Evolutionary conservation across 2,329 filamentous ascomycete species (phyloP).

Genomic region (Cladosporium sp.): DNA sequence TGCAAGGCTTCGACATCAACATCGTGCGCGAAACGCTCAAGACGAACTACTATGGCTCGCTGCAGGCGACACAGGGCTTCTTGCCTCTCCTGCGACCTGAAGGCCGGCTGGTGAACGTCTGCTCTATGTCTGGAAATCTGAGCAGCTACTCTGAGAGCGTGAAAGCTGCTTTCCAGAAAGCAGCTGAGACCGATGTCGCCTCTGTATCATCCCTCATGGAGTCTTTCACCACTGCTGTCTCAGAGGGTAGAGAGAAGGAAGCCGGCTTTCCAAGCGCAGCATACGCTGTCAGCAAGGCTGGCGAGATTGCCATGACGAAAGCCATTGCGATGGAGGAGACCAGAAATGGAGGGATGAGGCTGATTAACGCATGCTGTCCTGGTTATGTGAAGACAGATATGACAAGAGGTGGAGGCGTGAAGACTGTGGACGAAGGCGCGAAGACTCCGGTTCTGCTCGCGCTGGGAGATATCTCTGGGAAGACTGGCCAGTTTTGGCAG

Average conservation of each 20-base stretch:
- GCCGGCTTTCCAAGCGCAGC: constrained; percentile 52
- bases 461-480: constrained; percentile 35
- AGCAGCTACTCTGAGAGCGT: constrained; percentile 49
- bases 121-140: constrained; percentile 47
- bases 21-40: constrained; percentile 52
- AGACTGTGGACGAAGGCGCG: constrained; percentile 39
- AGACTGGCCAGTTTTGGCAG: constrained; percentile 39
- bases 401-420: constrained; percentile 37
- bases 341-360: constrained; percentile 27
- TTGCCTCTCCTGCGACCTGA: constrained; percentile 48
- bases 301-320: constrained; percentile 39
- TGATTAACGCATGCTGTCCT: constrained; percentile 40
- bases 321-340: constrained; percentile 35
- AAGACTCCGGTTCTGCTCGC: constrained; percentile 39
- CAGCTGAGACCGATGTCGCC: constrained; percentile 28
- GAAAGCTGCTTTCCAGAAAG: constrained; percentile 44
- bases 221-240: constrained; percentile 49
- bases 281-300: constrained; percentile 48
- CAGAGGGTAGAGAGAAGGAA: constrained; percentile 47
- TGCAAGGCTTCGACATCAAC: constrained; percentile 43
- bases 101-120: constrained; percentile 53
- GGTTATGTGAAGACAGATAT: constrained; percentile 42
- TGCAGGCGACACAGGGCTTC: constrained; percentile 47
- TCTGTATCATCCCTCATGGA: constrained; percentile 53
- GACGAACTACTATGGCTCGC: constrained; percentile 56